Evolutionary conservation across 1,139 yeast genomes (phyloP), one percentile per base, ranked within the genome.

Genomic region (Saccharomyces hybrid): DNA sequence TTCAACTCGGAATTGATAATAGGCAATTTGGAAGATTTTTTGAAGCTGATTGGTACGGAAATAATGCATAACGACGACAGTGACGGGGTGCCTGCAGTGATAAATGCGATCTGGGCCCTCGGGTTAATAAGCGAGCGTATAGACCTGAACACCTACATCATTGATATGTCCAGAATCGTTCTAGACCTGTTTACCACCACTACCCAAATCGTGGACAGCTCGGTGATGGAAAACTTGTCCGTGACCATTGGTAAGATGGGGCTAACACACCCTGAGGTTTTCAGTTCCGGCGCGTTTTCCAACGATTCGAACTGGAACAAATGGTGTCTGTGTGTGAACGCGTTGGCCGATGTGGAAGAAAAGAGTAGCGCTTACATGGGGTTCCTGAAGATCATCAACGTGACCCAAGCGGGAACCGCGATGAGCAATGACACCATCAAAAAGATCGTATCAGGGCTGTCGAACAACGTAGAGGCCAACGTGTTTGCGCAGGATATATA

Each of bases 221-320:
- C 89, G 0, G 88, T 93, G 3, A 69, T 86, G 62, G 98, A 91
- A 66, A 93, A 93, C 69, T 84, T 91, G 1, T 95, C 96, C n/a
- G 87, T 90, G 55, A 86, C 98, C 47, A 75, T 93, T 55, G 98
- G 98, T n/a, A 79, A 98, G 61, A 74, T 91, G 67, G 96, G 96
- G 2, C 70, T 84, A 42, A 73, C 78, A 54, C 80, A 81, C 42
- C 83, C 93, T 2, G 81, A 80, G 26, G 76, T 78, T 47, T 75
- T 84, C 50, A 79, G 86, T 0, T 79, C 83, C 2, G 70, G 66
- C 8, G 55, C 58, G 2, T 69, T 69, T 55, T 67, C 69, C 3
- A 56, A 61, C 4, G 66, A 65, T 51, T 47, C 56, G 2, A 56
- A 60, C 16, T 62, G 70, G 67, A 58, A 56, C 48, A 65, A 64